phyloP scores from a whole-genome alignment of 768 basidiomycete species.

The Tylopilus rubrobrunneus region DNA sequence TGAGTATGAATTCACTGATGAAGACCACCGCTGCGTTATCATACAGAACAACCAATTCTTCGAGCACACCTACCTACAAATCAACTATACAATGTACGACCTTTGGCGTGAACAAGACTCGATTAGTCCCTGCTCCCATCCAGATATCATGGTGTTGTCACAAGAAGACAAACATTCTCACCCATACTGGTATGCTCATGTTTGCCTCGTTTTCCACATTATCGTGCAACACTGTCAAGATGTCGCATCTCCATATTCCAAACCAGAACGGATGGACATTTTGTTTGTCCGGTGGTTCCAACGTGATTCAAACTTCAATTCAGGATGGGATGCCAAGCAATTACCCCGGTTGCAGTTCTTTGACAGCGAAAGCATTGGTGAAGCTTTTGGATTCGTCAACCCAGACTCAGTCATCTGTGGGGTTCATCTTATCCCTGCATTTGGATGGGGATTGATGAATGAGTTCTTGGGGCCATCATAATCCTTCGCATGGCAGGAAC shows the following conservation, averaged over 20 bases:
- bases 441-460: too few relatives aligned
- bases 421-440: too few relatives aligned
- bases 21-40: constrained; percentile 20
- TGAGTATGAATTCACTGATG: constrained; percentile 19
- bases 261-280: neutral
- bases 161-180: neutral
- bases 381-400: too few relatives aligned
- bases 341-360: too few relatives aligned
- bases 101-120: constrained; percentile 32
- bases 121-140: constrained; percentile 33
- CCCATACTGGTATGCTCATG: neutral
- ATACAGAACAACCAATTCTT: constrained; percentile 18
- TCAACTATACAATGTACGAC: constrained; percentile 33
- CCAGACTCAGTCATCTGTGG: too few relatives aligned
- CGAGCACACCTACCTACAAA: constrained; percentile 6
- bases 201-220: too few relatives aligned
- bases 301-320: too few relatives aligned
- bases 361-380: too few relatives aligned
- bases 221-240: neutral
- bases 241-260: neutral
- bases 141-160: constrained; percentile 32
- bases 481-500: too few relatives aligned
- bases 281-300: neutral
- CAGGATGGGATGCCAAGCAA: too few relatives aligned
- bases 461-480: too few relatives aligned